phyloP scores from a whole-genome alignment of 305 asterid genomes.

The Fraxinus xanthoxyloides region DNA sequence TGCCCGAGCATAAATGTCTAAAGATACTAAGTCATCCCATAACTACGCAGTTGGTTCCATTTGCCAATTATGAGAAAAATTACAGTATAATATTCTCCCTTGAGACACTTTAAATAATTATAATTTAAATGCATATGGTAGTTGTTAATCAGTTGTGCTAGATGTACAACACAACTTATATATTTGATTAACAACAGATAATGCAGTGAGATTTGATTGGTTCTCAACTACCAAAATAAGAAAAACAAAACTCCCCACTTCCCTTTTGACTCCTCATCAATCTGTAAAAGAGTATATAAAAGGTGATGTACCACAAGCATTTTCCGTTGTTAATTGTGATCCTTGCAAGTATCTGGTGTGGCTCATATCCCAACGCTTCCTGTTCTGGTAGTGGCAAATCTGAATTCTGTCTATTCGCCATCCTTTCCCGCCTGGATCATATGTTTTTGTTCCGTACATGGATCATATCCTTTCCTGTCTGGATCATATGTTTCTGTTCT shows the following conservation, averaged over 20 bases:
- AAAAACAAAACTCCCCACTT: not conserved
- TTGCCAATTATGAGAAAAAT: not conserved
- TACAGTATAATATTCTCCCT: not conserved
- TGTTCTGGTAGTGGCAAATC: not conserved
- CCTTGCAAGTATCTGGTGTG: not conserved
- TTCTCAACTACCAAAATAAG: not conserved
- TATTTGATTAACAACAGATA: not conserved
- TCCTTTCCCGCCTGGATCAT: not conserved
- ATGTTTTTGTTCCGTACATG: not conserved
- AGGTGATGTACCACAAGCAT: not conserved
- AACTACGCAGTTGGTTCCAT: not conserved
- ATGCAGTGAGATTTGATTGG: not conserved
- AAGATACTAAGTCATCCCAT: not conserved
- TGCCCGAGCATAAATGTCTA: not conserved
- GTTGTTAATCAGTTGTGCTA: not conserved
- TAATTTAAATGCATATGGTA: not conserved
- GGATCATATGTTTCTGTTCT: not conserved
- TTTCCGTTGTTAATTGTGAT: not conserved
- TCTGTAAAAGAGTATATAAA: not conserved
- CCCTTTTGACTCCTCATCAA: not conserved
- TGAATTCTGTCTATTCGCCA: not conserved
- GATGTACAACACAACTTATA: not conserved
- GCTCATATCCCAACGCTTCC: not conserved
- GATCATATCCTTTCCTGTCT: not conserved
- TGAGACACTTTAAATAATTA: not conserved